phyloP scores from a whole-genome alignment of 768 basidiomycete species.

The Collybia sordida region DNA sequence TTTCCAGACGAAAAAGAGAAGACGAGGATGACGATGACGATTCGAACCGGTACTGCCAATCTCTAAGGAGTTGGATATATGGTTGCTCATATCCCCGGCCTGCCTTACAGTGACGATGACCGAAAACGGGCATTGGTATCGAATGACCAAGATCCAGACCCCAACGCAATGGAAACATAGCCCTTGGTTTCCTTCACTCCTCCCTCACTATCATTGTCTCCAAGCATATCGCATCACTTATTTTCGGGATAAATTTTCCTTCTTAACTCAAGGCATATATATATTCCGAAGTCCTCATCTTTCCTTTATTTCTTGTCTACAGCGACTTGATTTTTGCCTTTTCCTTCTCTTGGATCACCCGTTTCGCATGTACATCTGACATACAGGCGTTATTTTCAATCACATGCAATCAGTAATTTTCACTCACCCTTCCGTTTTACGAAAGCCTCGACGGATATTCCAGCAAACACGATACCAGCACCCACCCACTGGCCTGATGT shows the following conservation, averaged over 20 bases:
- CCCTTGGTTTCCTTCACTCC: slow-evolving; percentile 5
- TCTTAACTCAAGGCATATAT: not conserved
- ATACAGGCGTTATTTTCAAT: slow-evolving; percentile 5
- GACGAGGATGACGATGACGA: slow-evolving; percentile 74
- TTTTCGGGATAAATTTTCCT: too few relatives aligned
- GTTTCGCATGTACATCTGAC: slow-evolving; percentile 77
- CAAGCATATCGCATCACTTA: too few relatives aligned
- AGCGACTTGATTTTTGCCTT: slow-evolving; percentile 80
- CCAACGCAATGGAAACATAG: slow-evolving; percentile 52
- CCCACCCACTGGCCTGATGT: slow-evolving; percentile 89
- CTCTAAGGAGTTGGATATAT: not conserved
- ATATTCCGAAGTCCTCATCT: slow-evolving; percentile 3
- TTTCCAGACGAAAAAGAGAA: slow-evolving; percentile 64
- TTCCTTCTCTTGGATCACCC: slow-evolving; percentile 79
- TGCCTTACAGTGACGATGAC: slow-evolving; percentile 37
- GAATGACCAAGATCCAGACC: slow-evolving; percentile 32
- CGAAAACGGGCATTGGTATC: slow-evolving; percentile 46
- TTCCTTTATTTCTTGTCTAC: slow-evolving; percentile 31
- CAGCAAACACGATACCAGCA: slow-evolving; percentile 90
- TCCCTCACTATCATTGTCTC: too few relatives aligned
- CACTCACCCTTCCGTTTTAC: slow-evolving; percentile 81
- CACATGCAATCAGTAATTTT: slow-evolving; percentile 10
- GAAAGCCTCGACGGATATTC: slow-evolving; percentile 90
- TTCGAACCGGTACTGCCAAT: slow-evolving; percentile 22
- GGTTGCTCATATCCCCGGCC: slow-evolving; percentile 1